phyloP scores from a whole-genome alignment of 2,329 filamentous ascomycete species.

The Colletotrichum lindemuthianum region DNA sequence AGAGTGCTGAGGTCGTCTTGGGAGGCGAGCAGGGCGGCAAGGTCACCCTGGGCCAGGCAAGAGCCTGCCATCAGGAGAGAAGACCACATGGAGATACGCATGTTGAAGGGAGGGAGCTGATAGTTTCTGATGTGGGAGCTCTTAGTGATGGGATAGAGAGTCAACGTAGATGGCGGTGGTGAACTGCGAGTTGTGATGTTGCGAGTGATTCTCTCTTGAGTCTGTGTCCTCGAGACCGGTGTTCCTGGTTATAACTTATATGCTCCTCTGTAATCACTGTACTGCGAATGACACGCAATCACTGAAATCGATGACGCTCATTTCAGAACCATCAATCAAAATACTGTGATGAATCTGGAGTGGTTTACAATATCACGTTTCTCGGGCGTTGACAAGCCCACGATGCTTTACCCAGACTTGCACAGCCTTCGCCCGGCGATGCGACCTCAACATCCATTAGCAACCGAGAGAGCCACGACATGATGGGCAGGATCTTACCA shows the following conservation, averaged over 20 bases:
- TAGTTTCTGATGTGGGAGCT: background rate
- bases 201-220: no score
- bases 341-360: no score
- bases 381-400: no score
- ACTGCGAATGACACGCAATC: no score
- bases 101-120: background rate
- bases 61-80: slow-evolving; percentile 5
- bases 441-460: background rate
- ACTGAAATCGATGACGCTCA: no score
- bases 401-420: no score
- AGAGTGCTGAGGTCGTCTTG: slow-evolving; percentile 40
- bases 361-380: no score
- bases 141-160: background rate
- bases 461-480: background rate
- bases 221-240: background rate
- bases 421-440: no score
- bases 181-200: background rate
- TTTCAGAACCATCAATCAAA: no score
- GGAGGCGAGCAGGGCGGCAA: slow-evolving; percentile 37
- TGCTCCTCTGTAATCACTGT: no score
- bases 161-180: background rate
- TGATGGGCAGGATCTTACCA: no score
- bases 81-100: slow-evolving; percentile 14
- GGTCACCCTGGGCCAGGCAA: slow-evolving; percentile 37
- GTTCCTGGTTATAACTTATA: no score